These are phyloP conservation scores for Penicillium sclerotiorum DNA, from an alignment of 2,329 filamentous ascomycete genomes.

Conservation along the genomic window DNA sequence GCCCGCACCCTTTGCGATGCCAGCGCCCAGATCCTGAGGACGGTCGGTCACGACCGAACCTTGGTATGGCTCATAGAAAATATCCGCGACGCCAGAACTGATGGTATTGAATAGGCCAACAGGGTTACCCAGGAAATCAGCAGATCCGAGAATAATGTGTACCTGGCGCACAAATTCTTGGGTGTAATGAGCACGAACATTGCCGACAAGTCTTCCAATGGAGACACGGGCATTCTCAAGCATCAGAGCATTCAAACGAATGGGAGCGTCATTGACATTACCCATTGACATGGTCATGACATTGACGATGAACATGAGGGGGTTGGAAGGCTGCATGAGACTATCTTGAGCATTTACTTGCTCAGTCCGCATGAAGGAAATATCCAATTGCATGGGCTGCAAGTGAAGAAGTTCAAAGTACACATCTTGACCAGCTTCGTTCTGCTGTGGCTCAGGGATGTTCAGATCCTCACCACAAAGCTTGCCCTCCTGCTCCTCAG, in stretches of 20 bases:
- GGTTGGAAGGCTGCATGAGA: conserved; percentile 85
- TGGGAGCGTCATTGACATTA: conserved; percentile 96
- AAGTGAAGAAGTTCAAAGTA: conserved; percentile 98
- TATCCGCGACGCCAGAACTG: conserved; percentile 93
- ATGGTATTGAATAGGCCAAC: conserved; percentile 98
- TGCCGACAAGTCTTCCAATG: conserved; percentile 77
- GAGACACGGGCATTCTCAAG: conserved; percentile 94
- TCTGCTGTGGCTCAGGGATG: conserved; percentile 86
- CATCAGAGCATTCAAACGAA: conserved; percentile 90
- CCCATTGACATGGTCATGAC: conserved; percentile 99
- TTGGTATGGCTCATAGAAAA: conserved; percentile 99
- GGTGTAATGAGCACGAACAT: conserved; percentile 91
- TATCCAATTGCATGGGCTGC: conserved; percentile 95
- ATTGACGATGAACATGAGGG: conserved; percentile 98
- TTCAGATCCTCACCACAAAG: conserved; percentile 88
- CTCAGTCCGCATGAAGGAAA: conserved; percentile 96
- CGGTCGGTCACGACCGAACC: conserved; percentile 94
- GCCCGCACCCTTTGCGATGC: conserved; percentile 93
- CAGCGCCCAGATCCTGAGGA: conserved; percentile 90
- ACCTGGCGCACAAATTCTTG: conserved; percentile 95
- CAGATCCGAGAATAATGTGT: conserved; percentile 94
- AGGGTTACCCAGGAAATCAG: conserved; percentile 95
- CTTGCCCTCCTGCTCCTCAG: conserved; percentile 77
- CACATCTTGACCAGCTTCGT: conserved; percentile 85
- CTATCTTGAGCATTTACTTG: conserved; percentile 88